Percentiles rank a stretch among this genome's conserved stretches.
These are phyloP conservation scores for Babesia microti DNA, from an alignment of 169 alveolate species.

Conservation along the genomic window DNA sequence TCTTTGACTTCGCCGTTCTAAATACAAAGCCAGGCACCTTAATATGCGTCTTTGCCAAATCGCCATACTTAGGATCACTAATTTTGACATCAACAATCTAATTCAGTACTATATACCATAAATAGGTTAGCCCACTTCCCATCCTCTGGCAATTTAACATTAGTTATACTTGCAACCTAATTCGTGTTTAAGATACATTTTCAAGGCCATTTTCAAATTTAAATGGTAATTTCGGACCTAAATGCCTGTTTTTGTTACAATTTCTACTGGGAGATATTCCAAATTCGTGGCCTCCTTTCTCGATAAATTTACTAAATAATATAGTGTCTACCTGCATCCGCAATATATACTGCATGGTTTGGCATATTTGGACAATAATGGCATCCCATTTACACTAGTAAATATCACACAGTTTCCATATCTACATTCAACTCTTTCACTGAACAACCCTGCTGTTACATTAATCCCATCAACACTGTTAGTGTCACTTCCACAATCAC, in stretches of 20 bases:
- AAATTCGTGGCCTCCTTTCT: background rate
- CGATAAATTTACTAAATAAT: background rate
- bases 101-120: slow-evolving; percentile 2
- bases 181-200: slow-evolving; percentile 2
- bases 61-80: slow-evolving; percentile 7
- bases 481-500: too few relatives aligned
- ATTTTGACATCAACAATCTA: slow-evolving; percentile 10
- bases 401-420: too few relatives aligned
- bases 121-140: slow-evolving; percentile 7
- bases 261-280: background rate
- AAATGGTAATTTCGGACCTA: background rate
- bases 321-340: slow-evolving; percentile 10
- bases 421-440: too few relatives aligned
- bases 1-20: slow-evolving; percentile 1
- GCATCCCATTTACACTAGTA: slow-evolving; percentile 23
- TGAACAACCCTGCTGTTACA: too few relatives aligned
- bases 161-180: background rate
- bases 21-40: slow-evolving; percentile 6
- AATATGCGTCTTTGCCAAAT: slow-evolving; percentile 12
- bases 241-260: background rate
- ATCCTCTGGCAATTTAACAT: slow-evolving; percentile 2
- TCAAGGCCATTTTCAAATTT: background rate
- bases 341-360: slow-evolving; percentile 3
- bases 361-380: slow-evolving; percentile 5
- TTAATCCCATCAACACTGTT: too few relatives aligned